Evolutionary conservation across 2,329 filamentous ascomycete genomes (phyloP).

Genomic region (Allantophomopsis lycopodina): DNA sequence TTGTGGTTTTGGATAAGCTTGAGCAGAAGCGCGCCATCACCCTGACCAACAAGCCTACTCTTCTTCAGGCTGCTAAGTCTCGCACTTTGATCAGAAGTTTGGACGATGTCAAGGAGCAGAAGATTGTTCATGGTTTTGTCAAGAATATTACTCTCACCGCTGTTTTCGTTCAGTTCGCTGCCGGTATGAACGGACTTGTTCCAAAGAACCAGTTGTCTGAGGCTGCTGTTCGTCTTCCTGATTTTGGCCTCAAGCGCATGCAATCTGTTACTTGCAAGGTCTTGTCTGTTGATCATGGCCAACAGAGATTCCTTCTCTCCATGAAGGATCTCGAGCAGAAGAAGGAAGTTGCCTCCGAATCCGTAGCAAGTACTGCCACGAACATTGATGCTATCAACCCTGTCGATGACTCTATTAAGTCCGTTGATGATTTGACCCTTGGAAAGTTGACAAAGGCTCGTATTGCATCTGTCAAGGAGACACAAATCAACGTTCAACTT

Average conservation of each 20-base stretch:
- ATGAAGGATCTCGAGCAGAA: slow-evolving; percentile 35
- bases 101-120: slow-evolving; percentile 56
- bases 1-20: slow-evolving; percentile 81
- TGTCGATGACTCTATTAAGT: slow-evolving; percentile 48
- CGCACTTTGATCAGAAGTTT: slow-evolving; percentile 59
- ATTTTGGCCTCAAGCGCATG: slow-evolving; percentile 67
- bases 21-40: slow-evolving; percentile 62
- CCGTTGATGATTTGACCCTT: slow-evolving; percentile 58
- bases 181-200: slow-evolving; percentile 62
- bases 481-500: slow-evolving; percentile 82
- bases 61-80: slow-evolving; percentile 62
- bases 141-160: slow-evolving; percentile 71
- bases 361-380: slow-evolving; percentile 16
- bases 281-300: slow-evolving; percentile 54
- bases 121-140: slow-evolving; percentile 64
- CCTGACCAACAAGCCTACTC: slow-evolving; percentile 70
- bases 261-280: slow-evolving; percentile 67
- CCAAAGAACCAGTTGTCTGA: slow-evolving; percentile 65
- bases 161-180: slow-evolving; percentile 80
- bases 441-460: slow-evolving; percentile 65
- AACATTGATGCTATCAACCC: slow-evolving; percentile 36
- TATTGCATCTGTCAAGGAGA: slow-evolving; percentile 75
- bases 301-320: slow-evolving; percentile 55
- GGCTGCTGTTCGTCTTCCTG: slow-evolving; percentile 51
- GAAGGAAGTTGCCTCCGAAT: slow-evolving; percentile 10